Evolutionary conservation across 2,329 filamentous ascomycete species (phyloP), one percentile per base, ranked within the genome.

Genomic region (Calcarisporium arbuscula): DNA sequence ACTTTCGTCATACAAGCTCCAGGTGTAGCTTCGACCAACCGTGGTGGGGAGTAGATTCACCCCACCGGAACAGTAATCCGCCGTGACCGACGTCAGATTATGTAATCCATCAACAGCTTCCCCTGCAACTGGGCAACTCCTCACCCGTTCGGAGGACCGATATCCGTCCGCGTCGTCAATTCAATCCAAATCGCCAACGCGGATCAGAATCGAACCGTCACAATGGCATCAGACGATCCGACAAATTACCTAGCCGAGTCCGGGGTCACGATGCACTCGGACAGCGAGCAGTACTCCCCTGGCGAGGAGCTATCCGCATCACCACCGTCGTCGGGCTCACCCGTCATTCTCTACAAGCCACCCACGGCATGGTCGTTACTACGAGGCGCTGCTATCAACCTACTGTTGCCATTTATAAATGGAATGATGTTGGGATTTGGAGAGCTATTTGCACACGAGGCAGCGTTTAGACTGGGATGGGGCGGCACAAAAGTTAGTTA

Each of bases 361-460:
- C 89, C 92, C 3, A 94, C 88, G 0, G 52, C 94, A 28, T 95
- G 86, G 85, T 80, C 85, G 8, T 60, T 98, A 43, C 47, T 95
- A 35, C 79, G 90, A 36, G 87, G 92, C 23, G 86, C 88, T 12
- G 88, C 89, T 6, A 98, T 98, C 64, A 98, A 98, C 58, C 68
- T 98, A n/a, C 52, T 98, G 2, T 65, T 98, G 15, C 92, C 92
- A 0, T 98, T 98, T 53, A 78, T 98, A 54, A 98, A 98, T 64
- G 92, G 92, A 30, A 76, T 98, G 70, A 98, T 98, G 92, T 65
- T 98, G 52, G 92, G 92, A 3, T 95, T 98, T 54, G 92, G 92
- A 48, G 92, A 98, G 65, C 65, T 98, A 33, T 90, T 98, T 60
- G 92, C 92, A 35, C 92, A 98, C 56, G 92, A 98, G 66, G 82